Evolutionary conservation across 345 rosid species (phyloP).

Genomic region (Psidium guajava): DNA sequence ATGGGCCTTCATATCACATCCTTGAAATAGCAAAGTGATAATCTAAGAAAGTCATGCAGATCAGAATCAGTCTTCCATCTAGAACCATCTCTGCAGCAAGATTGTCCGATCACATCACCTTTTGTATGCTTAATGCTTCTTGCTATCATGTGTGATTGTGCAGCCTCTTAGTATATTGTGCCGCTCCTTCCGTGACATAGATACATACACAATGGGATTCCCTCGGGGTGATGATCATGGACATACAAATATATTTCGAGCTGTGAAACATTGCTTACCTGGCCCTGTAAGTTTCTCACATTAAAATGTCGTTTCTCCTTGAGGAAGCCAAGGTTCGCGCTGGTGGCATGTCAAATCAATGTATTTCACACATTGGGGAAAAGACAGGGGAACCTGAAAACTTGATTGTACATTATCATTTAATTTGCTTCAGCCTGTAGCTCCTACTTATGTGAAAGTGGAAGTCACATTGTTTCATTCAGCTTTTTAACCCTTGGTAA

Average conservation of each 20-base stretch:
- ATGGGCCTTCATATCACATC: background rate
- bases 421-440: background rate
- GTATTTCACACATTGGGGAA: background rate
- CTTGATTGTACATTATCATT: background rate
- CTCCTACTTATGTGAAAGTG: background rate
- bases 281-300: slow-evolving; percentile 69
- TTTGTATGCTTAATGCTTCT: background rate
- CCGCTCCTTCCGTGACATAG: slow-evolving; percentile 71
- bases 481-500: background rate
- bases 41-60: background rate
- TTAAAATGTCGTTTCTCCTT: background rate
- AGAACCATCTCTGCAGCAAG: background rate
- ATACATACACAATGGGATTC: slow-evolving; percentile 66
- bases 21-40: background rate
- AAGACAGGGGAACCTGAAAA: background rate
- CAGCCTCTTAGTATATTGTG: slow-evolving; percentile 97
- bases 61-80: background rate
- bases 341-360: background rate
- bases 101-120: background rate
- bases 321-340: background rate
- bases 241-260: slow-evolving; percentile 77
- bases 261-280: slow-evolving; percentile 87
- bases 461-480: background rate
- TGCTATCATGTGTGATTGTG: slow-evolving; percentile 9
- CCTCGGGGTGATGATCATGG: slow-evolving; percentile 87